Evolutionary conservation across 2,329 filamentous ascomycete species (phyloP).

Genomic region (Trichoderma sp.): DNA sequence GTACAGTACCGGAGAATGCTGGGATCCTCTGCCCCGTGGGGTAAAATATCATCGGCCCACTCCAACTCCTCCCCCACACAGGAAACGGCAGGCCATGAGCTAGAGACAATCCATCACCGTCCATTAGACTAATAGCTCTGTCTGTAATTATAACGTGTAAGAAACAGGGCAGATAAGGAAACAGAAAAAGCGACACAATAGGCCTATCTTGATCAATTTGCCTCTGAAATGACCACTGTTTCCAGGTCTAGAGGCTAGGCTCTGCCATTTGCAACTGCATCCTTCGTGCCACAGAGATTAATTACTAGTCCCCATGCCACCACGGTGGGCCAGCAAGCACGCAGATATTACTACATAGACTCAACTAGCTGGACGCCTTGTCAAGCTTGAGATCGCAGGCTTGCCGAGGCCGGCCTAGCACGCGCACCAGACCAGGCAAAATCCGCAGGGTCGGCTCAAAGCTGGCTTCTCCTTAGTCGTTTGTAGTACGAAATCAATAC

Average conservation of each 20-base stretch:
- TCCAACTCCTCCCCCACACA: constrained; percentile 12
- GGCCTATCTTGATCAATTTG: neutral
- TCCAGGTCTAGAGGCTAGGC: neutral
- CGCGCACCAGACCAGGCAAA: neutral
- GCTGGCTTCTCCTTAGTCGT: neutral
- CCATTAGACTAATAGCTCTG: neutral
- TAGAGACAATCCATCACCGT: neutral
- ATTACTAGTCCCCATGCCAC: neutral
- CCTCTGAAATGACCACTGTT: neutral
- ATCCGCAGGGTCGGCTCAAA: neutral
- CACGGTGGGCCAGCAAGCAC: constrained; percentile 5
- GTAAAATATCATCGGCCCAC: neutral
- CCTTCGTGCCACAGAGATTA: neutral
- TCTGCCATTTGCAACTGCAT: neutral
- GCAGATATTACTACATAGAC: neutral
- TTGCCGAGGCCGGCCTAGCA: constrained; percentile 17
- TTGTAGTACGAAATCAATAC: neutral
- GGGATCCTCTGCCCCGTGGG: neutral
- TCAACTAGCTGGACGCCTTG: neutral
- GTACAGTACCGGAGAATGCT: constrained; percentile 5
- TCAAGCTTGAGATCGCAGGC: constrained; percentile 1
- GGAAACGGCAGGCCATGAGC: neutral
- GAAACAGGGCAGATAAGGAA: neutral
- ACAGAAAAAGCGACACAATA: neutral
- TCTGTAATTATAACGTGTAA: neutral